Evolutionary conservation across 805 yeast species (phyloP).

Genomic region (Ogataea populi-albae): DNA sequence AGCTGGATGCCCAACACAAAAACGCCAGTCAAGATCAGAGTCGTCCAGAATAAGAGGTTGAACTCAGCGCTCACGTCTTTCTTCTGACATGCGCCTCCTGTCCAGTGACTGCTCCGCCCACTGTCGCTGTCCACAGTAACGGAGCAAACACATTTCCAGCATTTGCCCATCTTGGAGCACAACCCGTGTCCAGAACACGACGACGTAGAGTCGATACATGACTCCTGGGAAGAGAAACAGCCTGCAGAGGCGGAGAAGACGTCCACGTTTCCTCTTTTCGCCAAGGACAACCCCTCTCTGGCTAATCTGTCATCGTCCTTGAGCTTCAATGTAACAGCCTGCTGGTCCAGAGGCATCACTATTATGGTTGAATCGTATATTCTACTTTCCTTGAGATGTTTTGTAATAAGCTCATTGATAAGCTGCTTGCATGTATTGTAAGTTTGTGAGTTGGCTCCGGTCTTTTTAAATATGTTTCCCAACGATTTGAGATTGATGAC

Average conservation of each 20-base stretch:
- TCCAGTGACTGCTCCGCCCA: constrained; percentile 50
- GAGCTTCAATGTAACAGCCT: constrained; percentile 18
- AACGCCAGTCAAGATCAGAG: constrained; percentile 43
- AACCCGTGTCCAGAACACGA: constrained; percentile 54
- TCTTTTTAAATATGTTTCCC: constrained; percentile 38
- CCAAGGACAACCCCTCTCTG: constrained; percentile 14
- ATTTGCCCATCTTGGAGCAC: constrained; percentile 40
- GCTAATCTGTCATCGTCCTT: constrained; percentile 9
- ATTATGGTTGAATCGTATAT: constrained; percentile 29
- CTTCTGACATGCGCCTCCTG: constrained; percentile 62
- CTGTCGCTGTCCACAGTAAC: constrained; percentile 41
- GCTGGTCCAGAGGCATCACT: constrained; percentile 32
- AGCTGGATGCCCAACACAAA: constrained; percentile 52
- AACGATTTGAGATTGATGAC: constrained; percentile 44
- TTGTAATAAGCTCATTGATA: constrained; percentile 30
- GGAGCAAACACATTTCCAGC: constrained; percentile 53
- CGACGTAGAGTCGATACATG: constrained; percentile 45
- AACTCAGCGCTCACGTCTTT: constrained; percentile 64
- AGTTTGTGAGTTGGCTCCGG: constrained; percentile 42
- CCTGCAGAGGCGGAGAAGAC: constrained; percentile 12
- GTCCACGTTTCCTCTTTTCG: constrained; percentile 22
- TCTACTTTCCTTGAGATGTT: constrained; percentile 16
- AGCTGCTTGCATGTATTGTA: constrained; percentile 38
- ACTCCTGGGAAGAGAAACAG: constrained; percentile 44
- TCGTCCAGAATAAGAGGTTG: constrained; percentile 68